These are phyloP conservation scores for Coemansia sp. DNA, from an alignment of 192 early-diverging fungal genomes.

Conservation along the genomic window DNA sequence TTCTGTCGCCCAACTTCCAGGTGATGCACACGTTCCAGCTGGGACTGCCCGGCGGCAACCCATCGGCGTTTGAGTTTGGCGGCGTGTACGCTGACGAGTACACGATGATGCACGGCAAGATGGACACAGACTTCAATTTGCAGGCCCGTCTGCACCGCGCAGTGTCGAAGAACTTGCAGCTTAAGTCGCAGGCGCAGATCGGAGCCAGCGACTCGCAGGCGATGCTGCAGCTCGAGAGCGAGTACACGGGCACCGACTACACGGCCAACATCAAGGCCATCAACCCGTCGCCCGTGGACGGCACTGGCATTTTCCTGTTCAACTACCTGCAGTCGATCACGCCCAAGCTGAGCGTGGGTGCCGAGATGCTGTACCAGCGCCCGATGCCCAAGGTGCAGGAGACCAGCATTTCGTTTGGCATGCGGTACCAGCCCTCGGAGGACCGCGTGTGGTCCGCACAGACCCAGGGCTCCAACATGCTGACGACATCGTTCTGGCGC, in stretches of 20 bases:
- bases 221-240: conserved; percentile 90
- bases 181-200: conserved; percentile 65
- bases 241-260: conserved; percentile 86
- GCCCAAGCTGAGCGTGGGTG: conserved; percentile 73
- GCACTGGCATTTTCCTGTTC: conserved; percentile 84
- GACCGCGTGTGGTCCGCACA: conserved; percentile 68
- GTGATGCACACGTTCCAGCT: conserved; percentile 89
- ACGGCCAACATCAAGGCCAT: conserved; percentile 88
- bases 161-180: conserved; percentile 66
- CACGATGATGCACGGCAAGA: conserved; percentile 85
- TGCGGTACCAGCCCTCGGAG: conserved; percentile 63
- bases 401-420: conserved; percentile 65
- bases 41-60: conserved; percentile 67
- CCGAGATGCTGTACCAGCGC: conserved; percentile 80
- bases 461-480: conserved; percentile 60
- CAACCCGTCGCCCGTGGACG: conserved; percentile 89
- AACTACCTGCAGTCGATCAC: conserved; percentile 92
- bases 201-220: conserved; percentile 74
- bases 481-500: conserved; percentile 86
- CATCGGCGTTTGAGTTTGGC: conserved; percentile 89
- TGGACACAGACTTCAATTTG: conserved; percentile 89
- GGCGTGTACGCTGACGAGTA: conserved; percentile 77
- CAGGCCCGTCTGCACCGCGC: conserved; percentile 78
- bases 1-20: conserved; percentile 93
- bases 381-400: conserved; percentile 81